Evolutionary conservation across 73 alveolate species (phyloP).

Genomic region (Symbiodinium natans): DNA sequence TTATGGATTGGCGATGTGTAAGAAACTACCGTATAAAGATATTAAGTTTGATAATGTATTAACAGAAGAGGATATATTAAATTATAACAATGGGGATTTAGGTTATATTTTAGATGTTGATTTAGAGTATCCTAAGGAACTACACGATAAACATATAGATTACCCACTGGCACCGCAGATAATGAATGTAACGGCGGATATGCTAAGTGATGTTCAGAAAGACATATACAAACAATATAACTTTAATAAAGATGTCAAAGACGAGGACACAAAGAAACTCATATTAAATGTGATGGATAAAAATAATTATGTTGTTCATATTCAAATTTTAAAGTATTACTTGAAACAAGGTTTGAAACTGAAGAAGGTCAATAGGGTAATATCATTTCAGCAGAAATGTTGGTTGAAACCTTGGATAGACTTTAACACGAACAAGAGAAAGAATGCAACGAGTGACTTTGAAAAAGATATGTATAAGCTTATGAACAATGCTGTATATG

Average conservation of each 20-base stretch:
- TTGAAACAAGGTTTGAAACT: constrained; percentile 33
- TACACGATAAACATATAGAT: no score
- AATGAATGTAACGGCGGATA: constrained; percentile 9
- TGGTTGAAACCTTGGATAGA: constrained; percentile 72
- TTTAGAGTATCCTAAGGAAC: no score
- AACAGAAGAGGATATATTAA: constrained; percentile 18
- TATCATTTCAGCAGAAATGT: constrained; percentile 20
- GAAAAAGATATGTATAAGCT: no score
- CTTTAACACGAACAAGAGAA: constrained; percentile 42
- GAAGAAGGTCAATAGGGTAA: constrained; percentile 26
- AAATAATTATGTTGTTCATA: constrained; percentile 8
- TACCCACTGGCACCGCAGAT: constrained; percentile 60
- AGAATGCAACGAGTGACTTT: no score
- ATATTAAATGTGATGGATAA: constrained; percentile 15
- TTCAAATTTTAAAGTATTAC: constrained; percentile 21
- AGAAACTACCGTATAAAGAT: constrained; percentile 28
- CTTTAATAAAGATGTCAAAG: constrained; percentile 24
- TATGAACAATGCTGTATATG: no score
- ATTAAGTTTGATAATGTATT: constrained; percentile 1
- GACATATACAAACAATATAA: constrained; percentile 21
- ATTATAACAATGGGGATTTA: constrained; percentile 15
- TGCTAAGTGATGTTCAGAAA: constrained; percentile 18
- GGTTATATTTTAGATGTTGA: no score
- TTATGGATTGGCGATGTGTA: constrained; percentile 57
- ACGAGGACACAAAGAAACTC: constrained; percentile 21